Base-by-base conservation (phyloP, 345 rosid species). In the Euphorbia lathyris region DNA sequence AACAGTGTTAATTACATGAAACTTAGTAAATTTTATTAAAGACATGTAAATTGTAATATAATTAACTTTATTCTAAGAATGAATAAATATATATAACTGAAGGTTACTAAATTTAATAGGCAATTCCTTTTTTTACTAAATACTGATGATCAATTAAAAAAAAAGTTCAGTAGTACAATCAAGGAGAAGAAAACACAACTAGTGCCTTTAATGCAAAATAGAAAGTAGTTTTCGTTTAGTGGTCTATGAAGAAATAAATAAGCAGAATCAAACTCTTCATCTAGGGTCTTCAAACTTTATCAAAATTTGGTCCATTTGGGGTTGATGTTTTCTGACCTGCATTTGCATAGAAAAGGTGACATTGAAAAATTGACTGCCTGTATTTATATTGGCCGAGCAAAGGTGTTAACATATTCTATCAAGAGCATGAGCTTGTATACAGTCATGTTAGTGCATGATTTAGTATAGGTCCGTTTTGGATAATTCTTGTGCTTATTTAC, bases 281-380 rank as follows among this genome's bases (percentile, higher is more conserved):
- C 66, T 79, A 82, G 12, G 52, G 73, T 89, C 91, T 68, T 83
- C 78, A 38, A 90, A 90, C 70, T 84, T 77, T 20, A 93, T 88
- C 56, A 88, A 78, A 70, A 89, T 86, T 69, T 82, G 84, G 59
- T 75, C 67, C 91, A 82, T 85, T 74, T 76, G 83, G 12, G 97
- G 98, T 65, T 85, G 92, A 82, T 86, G 96, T 77, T 83, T 91
- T 81, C 91, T 85, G 43, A 82, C 91, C 97, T 87, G 90, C 74
- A 76, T 67, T 6, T 9, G 43, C n/a, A 45, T 11, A 45, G 1
- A 22, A 19, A 17, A 23, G 8, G 10, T 12, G 9, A 22, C 50
- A 3, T 4, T 57, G 19, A 22, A 14, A 52, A 25, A 4, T 34
- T 8, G 64, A 26, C 45, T 2, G 20, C 25, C 22, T 27, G 4